Evolutionary conservation across 192 early-diverging fungal species (phyloP), one percentile per base, ranked within the genome.

Genomic region (Coemansia sp.): DNA sequence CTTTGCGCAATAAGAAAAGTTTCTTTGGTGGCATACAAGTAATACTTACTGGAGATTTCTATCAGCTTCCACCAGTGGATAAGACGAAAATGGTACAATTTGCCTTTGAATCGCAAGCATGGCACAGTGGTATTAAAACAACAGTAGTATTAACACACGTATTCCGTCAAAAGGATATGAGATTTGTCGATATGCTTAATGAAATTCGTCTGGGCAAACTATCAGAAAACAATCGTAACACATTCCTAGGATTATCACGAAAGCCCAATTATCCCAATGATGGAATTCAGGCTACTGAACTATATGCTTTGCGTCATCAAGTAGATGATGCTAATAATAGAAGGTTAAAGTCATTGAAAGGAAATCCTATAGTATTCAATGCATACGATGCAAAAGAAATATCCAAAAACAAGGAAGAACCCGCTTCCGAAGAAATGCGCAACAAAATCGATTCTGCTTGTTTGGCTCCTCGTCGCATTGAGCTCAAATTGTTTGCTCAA

Each of bases 1-100:
- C 42, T 20, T 23, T 91, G n/a, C 72, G 78, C 33, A 63, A 76
- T 4, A 74, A 46, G 20, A 58, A 51, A 4, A 23, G 53, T 30
- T 92, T 88, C 0, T 93, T 92, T 84, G 92, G 92, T 36, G 91
- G 91, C 1, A 86, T 93, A 31, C 92, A 93, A 61, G 71, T 93
- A 9, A 84, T 90, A 61, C 64, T 88, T 14, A 90, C 91, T 0
- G 92, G 92, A 6, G 92, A 93, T 32, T 93, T 93, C 59, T 93
- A 89, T 70, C 92, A 93, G 68, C 75, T 93, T 23, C 92, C 92
- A 31, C 92, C 92, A 2, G 90, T 93, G 6, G 74, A 84, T 5
- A 75, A 80, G 36, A 19, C 30, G 2, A 76, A 80, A 24, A 64
- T 53, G 2, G 74, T 75, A 7, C 78, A 78, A 70, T 89, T 90